Percentiles rank a stretch among this genome's conserved stretches.
Evolutionary conservation across 495 filamentous ascomycete genomes (phyloP).

Genomic region (Penicillium verhagenii): DNA sequence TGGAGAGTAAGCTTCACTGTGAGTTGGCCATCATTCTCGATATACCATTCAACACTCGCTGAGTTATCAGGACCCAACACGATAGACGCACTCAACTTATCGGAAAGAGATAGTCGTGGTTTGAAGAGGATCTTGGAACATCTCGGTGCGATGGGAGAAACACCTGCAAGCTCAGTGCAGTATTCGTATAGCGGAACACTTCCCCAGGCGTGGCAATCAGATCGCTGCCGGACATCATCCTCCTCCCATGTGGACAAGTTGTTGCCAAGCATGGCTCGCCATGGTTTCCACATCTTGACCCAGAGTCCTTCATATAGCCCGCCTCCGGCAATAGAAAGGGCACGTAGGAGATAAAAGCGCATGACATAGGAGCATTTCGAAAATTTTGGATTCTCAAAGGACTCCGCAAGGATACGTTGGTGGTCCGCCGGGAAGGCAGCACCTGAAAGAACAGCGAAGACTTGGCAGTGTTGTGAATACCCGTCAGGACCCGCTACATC

Average conservation of each 20-base stretch:
- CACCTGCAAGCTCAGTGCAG: constrained; percentile 34
- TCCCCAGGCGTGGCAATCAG: constrained; percentile 45
- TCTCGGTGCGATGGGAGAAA: constrained; percentile 24
- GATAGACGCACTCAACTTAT: constrained; percentile 25
- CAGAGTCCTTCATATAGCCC: constrained; percentile 29
- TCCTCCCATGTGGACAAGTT: constrained; percentile 44
- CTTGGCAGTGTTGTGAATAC: constrained; percentile 37
- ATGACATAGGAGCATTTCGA: constrained; percentile 40
- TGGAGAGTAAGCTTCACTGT: constrained; percentile 25
- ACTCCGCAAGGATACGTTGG: constrained; percentile 19
- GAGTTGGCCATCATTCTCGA: constrained; percentile 5
- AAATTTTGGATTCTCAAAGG: constrained; percentile 24
- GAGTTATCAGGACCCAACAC: constrained; percentile 30
- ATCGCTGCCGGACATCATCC: constrained; percentile 37
- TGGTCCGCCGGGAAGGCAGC: constrained; percentile 12
- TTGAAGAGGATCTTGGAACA: constrained; percentile 28
- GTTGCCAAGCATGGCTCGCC: constrained; percentile 31
- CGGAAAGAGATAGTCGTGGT: constrained; percentile 28
- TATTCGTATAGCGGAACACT: constrained; percentile 43
- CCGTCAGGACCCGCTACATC: constrained; percentile 23
- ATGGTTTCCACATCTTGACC: constrained; percentile 29
- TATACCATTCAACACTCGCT: constrained; percentile 28
- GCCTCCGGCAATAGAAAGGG: constrained; percentile 25
- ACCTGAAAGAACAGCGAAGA: constrained; percentile 36
- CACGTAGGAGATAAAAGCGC: constrained; percentile 40